Evolutionary conservation across 2,329 filamentous ascomycete genomes (phyloP).

Genomic region (Epichloe baconii): DNA sequence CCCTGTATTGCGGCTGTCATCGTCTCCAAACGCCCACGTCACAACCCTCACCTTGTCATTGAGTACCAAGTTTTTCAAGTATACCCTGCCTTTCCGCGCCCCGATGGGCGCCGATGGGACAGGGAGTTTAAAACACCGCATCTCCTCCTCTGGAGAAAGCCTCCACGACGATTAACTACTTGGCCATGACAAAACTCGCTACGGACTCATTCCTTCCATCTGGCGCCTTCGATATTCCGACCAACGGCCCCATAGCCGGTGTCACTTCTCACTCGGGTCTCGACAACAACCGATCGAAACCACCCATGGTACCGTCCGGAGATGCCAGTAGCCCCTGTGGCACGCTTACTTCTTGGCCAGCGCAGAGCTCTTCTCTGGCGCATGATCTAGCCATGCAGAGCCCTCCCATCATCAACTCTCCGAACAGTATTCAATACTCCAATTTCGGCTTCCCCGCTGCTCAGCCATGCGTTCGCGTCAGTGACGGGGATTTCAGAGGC

Average conservation of each 20-base stretch:
- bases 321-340: background rate
- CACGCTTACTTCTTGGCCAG: background rate
- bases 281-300: background rate
- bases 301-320: background rate
- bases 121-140: background rate
- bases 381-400: background rate
- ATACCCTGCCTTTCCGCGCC: background rate
- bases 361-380: background rate
- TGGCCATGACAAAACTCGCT: constrained; percentile 26
- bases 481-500: background rate
- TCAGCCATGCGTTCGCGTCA: background rate
- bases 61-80: background rate
- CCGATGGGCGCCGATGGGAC: background rate
- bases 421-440: background rate
- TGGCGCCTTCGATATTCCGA: constrained; percentile 19
- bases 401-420: background rate
- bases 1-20: background rate
- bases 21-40: background rate
- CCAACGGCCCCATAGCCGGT: constrained; percentile 12
- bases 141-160: background rate
- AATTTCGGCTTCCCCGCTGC: background rate
- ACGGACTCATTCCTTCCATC: constrained; percentile 30
- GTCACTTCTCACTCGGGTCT: constrained; percentile 3
- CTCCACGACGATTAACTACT: background rate
- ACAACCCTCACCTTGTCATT: background rate